Base-by-base conservation (phyloP, 768 basidiomycete species). In the Lactarius trivialis region DNA sequence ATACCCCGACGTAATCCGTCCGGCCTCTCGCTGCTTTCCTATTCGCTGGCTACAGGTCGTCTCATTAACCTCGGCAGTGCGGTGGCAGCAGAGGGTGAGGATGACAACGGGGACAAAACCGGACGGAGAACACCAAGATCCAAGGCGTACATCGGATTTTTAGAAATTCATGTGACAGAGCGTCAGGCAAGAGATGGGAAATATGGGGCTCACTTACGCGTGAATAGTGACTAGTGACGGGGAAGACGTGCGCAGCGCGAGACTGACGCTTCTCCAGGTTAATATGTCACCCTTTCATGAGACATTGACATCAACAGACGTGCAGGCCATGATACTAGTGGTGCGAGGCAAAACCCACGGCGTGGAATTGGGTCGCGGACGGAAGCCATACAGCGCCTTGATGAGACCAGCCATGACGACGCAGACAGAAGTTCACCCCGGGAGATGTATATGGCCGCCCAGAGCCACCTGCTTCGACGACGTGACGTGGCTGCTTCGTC, bases 241-340 rank as follows among this genome's bases (percentile, higher is more conserved):
- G 49, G 53, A 49, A 55, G 39, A 37, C 17, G 12, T 28, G 53
- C 21, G 2, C 26, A 21, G 48, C 28, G 7, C 11, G 49, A 24
- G 24, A 41, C 21, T 30, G 21, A 9, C 15, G 9, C 34, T 24
- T 24, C n/a, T 15, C 45, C 14, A 48, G 45, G 45, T 48, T 12
- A 48, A 54, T 53, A 53, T 43, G 56, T 63, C 61, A 63, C n/a
- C 34, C 37, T 15, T 14, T 32, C 21, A 36, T 54, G 33, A 37
- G 34, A 48, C 17, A 49, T 58, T 55, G 57, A 58, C 61, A 58
- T 58, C 56, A 39, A 11, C 48, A 28, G 34, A 26, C 54, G 48
- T 34, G 48, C 37, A 37, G 43, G 56, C 33, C n/a, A 37, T 53
- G 56, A 51, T 28, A 64, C 45, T 36, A 6, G 33, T 60, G 54